Evolutionary conservation across 2,329 filamentous ascomycete species (phyloP).

Genomic region (Cercospora berteroae): DNA sequence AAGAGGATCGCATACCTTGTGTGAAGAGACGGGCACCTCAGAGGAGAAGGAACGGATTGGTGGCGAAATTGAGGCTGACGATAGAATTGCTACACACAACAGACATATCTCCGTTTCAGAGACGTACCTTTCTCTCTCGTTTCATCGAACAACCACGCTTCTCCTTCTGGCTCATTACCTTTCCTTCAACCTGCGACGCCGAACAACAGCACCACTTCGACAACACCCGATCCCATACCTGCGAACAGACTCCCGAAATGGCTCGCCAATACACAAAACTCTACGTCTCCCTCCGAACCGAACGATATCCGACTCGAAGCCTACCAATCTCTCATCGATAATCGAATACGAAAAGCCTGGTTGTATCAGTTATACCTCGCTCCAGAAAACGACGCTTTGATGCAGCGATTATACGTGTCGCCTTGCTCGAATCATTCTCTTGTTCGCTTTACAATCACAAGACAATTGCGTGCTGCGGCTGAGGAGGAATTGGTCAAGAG

Average conservation of each 20-base stretch:
- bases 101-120: conserved; percentile 82
- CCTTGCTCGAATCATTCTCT: conserved; percentile 58
- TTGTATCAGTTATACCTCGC: conserved; percentile 80
- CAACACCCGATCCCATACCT: conserved; percentile 50
- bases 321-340: conserved; percentile 74
- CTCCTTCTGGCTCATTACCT: conserved; percentile 81
- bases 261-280: conserved; percentile 43
- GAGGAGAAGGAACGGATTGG: neutral
- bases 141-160: conserved; percentile 87
- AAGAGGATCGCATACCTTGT: conserved; percentile 31
- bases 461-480: conserved; percentile 71
- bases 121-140: conserved; percentile 64
- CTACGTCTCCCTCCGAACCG: neutral
- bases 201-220: conserved; percentile 21
- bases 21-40: neutral
- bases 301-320: conserved; percentile 55
- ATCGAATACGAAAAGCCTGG: conserved; percentile 81
- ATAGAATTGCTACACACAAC: neutral
- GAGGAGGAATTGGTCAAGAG: conserved; percentile 69
- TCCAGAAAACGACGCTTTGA: conserved; percentile 65
- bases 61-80: neutral
- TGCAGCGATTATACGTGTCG: conserved; percentile 68
- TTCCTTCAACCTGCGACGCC: conserved; percentile 66
- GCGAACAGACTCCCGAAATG: conserved; percentile 69
- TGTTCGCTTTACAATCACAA: conserved; percentile 62